phyloP scores from a whole-genome alignment of 2,329 filamentous ascomycete genomes.

The Laburnicola sp. region DNA sequence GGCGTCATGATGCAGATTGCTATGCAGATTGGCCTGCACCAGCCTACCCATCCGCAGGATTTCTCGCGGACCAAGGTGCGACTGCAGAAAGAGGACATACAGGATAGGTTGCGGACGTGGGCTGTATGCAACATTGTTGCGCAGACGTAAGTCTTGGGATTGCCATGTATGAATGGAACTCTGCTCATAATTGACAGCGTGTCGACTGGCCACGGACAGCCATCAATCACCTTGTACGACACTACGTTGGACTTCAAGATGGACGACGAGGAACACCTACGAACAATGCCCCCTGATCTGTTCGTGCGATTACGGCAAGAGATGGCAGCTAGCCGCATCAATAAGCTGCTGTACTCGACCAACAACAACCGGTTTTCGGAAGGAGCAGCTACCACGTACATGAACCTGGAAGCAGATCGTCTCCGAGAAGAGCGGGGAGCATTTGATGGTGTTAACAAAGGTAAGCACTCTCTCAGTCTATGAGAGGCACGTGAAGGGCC shows the following conservation, averaged over 20 bases:
- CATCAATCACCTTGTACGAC: conserved; percentile 75
- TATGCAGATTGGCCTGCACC: conserved; percentile 79
- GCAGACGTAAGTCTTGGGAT: conserved; percentile 58
- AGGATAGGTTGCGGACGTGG: conserved; percentile 79
- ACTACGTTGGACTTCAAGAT: conserved; percentile 62
- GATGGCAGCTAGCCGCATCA: conserved; percentile 45
- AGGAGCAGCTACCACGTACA: conserved; percentile 37
- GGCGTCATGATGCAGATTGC: conserved; percentile 87
- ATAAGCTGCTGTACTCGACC: conserved; percentile 42
- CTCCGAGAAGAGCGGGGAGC: conserved; percentile 39
- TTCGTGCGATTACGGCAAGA: conserved; percentile 44
- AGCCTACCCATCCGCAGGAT: conserved; percentile 79
- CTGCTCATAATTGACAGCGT: conserved; percentile 54
- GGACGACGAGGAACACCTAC: conserved; percentile 45
- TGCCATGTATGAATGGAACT: neutral
- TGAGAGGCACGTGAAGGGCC: neutral
- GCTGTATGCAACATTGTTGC: conserved; percentile 84
- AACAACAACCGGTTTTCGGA: conserved; percentile 38
- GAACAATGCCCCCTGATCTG: conserved; percentile 40
- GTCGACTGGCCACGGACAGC: conserved; percentile 80
- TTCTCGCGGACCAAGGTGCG: conserved; percentile 76
- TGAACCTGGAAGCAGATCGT: conserved; percentile 42
- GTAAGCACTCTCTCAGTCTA: conserved; percentile 18
- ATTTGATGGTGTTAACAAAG: conserved; percentile 40
- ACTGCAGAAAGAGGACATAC: conserved; percentile 75